Evolutionary conservation across 495 filamentous ascomycete species (phyloP).

Genomic region (Opeltia flavorubescens): DNA sequence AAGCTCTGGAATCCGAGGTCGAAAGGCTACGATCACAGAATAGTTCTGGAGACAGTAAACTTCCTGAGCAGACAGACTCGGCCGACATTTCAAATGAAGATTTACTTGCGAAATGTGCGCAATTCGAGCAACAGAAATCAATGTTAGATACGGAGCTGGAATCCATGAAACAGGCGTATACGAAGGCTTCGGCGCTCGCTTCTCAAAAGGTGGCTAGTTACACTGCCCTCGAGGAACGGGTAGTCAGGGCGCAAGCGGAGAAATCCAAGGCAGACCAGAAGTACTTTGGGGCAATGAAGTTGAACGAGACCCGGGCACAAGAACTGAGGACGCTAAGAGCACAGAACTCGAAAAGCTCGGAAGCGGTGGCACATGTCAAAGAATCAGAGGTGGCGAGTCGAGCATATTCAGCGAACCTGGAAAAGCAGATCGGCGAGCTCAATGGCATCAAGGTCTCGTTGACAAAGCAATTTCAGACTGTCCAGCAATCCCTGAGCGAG

Average conservation of each 20-base stretch:
- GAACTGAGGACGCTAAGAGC: constrained; percentile 64
- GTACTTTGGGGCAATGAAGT: constrained; percentile 89
- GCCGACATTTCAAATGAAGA: constrained; percentile 47
- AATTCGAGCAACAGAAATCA: constrained; percentile 60
- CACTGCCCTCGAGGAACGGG: constrained; percentile 59
- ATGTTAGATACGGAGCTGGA: constrained; percentile 77
- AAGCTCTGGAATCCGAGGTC: constrained; percentile 66
- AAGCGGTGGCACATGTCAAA: constrained; percentile 86
- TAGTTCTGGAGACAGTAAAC: constrained; percentile 23
- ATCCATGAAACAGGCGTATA: constrained; percentile 74
- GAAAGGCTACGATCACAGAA: constrained; percentile 48
- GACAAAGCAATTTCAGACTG: constrained; percentile 49
- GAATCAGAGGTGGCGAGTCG: constrained; percentile 54
- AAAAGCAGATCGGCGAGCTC: constrained; percentile 76
- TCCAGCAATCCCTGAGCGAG: constrained; percentile 59
- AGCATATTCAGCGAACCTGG: constrained; percentile 61
- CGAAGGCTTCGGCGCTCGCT: constrained; percentile 69
- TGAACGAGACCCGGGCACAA: constrained; percentile 64
- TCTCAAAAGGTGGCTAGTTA: constrained; percentile 74
- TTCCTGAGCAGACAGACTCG: constrained; percentile 30
- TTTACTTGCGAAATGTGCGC: constrained; percentile 54
- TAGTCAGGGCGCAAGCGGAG: constrained; percentile 62
- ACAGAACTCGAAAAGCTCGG: constrained; percentile 80
- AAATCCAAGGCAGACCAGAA: constrained; percentile 96
- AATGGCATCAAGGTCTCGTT: constrained; percentile 57